Evolutionary conservation across 345 rosid genomes (phyloP).

Genomic region (Odontarrhena argentea): DNA sequence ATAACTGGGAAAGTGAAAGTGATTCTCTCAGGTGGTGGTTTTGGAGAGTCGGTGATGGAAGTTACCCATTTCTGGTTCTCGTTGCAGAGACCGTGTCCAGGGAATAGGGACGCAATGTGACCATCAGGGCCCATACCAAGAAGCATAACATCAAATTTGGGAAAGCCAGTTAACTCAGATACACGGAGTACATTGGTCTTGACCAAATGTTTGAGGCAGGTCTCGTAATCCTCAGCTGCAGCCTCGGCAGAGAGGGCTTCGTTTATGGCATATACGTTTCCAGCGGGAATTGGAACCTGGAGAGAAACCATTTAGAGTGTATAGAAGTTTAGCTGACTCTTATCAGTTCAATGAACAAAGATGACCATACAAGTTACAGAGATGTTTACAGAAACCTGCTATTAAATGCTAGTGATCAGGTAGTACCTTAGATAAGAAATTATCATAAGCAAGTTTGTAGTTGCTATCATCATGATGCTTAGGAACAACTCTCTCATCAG

Average conservation of each 20-base stretch:
- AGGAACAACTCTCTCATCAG: constrained; percentile 91
- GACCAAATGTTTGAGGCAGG: constrained; percentile 66
- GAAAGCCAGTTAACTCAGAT: constrained; percentile 62
- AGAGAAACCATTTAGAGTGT: not conserved
- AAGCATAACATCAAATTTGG: constrained; percentile 85
- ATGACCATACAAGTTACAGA: not conserved
- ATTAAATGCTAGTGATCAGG: constrained; percentile 3
- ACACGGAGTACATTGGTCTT: constrained; percentile 39
- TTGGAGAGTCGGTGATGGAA: constrained; percentile 73
- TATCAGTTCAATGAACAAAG: not conserved
- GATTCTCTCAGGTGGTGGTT: constrained; percentile 86
- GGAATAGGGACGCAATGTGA: constrained; percentile 84
- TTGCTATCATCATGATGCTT: constrained; percentile 84
- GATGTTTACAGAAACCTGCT: not conserved
- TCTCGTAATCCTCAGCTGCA: constrained; percentile 88
- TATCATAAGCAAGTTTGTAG: constrained; percentile 77
- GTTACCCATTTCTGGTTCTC: constrained; percentile 80
- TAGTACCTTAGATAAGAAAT: constrained; percentile 70
- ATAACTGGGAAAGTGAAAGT: constrained; percentile 85
- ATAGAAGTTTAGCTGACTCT: not conserved
- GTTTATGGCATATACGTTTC: constrained; percentile 72
- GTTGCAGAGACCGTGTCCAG: constrained; percentile 64
- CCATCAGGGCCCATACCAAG: constrained; percentile 95
- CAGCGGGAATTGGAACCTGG: constrained; percentile 68
- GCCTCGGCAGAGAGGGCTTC: constrained; percentile 75